phyloP scores from a whole-genome alignment of 1,284 basidiomycete genomes.

The Ustilago esculenta region DNA sequence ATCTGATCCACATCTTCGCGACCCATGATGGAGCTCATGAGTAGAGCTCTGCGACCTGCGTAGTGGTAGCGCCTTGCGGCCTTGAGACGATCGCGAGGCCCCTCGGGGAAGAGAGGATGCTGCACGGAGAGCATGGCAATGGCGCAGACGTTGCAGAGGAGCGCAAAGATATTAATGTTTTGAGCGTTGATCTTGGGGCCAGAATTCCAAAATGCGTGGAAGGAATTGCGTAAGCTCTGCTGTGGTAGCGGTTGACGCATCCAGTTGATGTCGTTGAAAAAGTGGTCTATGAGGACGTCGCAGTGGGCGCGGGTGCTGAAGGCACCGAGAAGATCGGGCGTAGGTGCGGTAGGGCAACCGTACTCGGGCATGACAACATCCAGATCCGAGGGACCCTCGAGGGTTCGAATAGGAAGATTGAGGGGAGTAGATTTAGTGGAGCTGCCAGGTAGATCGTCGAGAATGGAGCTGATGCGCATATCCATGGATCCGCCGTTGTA shows the following conservation, averaged over 20 bases:
- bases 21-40: conserved; percentile 49
- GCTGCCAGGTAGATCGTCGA: conserved; percentile 43
- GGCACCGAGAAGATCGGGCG: conserved; percentile 41
- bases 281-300: conserved; percentile 52
- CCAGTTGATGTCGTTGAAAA: conserved; percentile 61
- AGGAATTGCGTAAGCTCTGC: conserved; percentile 39
- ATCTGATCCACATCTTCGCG: conserved; percentile 57
- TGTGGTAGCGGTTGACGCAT: conserved; percentile 57
- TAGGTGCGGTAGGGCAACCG: conserved; percentile 45
- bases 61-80: conserved; percentile 47
- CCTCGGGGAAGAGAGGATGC: conserved; percentile 34
- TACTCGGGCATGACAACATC: conserved; percentile 56
- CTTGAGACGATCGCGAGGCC: conserved; percentile 35
- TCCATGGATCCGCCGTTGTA: conserved; percentile 50
- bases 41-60: conserved; percentile 44
- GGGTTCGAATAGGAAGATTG: conserved; percentile 39
- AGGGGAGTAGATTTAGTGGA: conserved; percentile 36
- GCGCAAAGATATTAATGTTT: conserved; percentile 58
- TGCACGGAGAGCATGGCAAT: conserved; percentile 42
- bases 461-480: conserved; percentile 56
- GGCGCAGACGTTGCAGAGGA: conserved; percentile 50
- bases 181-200: conserved; percentile 51
- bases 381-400: conserved; percentile 43
- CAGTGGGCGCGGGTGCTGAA: conserved; percentile 45
- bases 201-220: conserved; percentile 44